Evolutionary conservation across 192 early-diverging fungal species (phyloP).

Genomic region (Phycomyces blakesleeanus): DNA sequence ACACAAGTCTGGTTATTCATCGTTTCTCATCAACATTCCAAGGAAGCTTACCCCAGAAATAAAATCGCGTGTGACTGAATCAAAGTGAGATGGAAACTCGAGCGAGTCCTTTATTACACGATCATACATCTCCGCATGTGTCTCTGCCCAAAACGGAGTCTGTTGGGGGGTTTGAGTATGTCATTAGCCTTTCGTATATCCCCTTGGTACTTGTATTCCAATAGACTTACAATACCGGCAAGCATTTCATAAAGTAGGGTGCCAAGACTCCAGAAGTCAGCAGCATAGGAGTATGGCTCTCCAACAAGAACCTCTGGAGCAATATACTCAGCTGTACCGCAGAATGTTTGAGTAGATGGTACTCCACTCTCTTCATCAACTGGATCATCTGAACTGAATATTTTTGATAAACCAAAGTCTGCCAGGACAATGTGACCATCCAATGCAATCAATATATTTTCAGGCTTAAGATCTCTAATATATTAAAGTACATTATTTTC

Average conservation of each 20-base stretch:
- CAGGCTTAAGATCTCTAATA: slow-evolving; percentile 63
- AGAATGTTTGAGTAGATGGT: slow-evolving; percentile 74
- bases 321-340: slow-evolving; percentile 85
- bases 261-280: slow-evolving; percentile 83
- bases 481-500: not conserved
- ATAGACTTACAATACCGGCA: slow-evolving; percentile 46
- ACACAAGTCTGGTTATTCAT: not conserved
- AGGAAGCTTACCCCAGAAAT: slow-evolving; percentile 40
- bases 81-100: slow-evolving; percentile 44
- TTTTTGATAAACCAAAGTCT: slow-evolving; percentile 79
- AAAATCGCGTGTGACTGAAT: slow-evolving; percentile 38
- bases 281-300: slow-evolving; percentile 66
- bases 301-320: slow-evolving; percentile 81
- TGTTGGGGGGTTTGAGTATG: not conserved
- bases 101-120: slow-evolving; percentile 49
- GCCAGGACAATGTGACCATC: slow-evolving; percentile 71
- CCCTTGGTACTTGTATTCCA: not conserved
- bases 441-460: slow-evolving; percentile 63
- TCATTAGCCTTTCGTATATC: not conserved
- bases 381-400: slow-evolving; percentile 11
- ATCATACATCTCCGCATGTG: slow-evolving; percentile 53
- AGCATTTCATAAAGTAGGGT: slow-evolving; percentile 75
- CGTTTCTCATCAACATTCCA: not conserved
- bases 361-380: slow-evolving; percentile 37
- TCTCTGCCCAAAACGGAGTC: slow-evolving; percentile 61